Percentiles rank a stretch among this genome's conserved stretches.
These are phyloP conservation scores for Pyronema omphalodes DNA, from an alignment of 495 filamentous ascomycete genomes.

Conservation along the genomic window DNA sequence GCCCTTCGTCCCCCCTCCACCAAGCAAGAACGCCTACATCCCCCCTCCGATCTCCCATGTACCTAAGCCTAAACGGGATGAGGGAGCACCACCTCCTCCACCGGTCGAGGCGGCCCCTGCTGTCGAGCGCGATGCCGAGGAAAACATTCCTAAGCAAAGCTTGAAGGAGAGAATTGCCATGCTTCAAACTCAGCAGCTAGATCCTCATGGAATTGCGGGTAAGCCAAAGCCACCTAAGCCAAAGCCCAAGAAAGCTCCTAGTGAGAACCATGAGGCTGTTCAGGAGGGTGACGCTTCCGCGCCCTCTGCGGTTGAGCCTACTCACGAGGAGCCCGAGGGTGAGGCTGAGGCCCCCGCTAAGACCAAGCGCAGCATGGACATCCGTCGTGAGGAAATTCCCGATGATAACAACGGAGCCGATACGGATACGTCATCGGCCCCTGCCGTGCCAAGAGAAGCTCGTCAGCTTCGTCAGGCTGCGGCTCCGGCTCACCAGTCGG, in stretches of 20 bases:
- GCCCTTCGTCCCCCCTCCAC: constrained; percentile 91
- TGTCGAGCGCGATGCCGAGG: constrained; percentile 32
- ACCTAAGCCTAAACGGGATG: constrained; percentile 63
- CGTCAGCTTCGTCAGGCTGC: constrained; percentile 1
- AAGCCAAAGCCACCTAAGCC: constrained; percentile 78
- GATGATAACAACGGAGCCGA: constrained; percentile 5
- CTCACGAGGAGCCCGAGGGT: neutral
- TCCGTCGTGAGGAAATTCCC: constrained; percentile 5
- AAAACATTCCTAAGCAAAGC: constrained; percentile 66
- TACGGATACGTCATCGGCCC: constrained; percentile 3
- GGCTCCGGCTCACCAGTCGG: constrained; percentile 22
- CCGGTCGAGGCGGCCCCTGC: constrained; percentile 31
- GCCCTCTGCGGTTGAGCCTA: neutral
- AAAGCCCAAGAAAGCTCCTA: constrained; percentile 52
- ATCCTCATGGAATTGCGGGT: constrained; percentile 48
- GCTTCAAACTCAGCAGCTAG: constrained; percentile 82
- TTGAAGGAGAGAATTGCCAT: constrained; percentile 88
- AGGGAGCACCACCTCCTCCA: constrained; percentile 50
- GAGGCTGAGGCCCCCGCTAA: constrained; percentile 21
- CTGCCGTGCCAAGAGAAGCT: neutral
- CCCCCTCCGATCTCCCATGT: constrained; percentile 48
- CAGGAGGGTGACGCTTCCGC: neutral
- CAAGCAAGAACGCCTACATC: constrained; percentile 81
- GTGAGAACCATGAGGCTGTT: constrained; percentile 15
- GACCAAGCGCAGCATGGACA: constrained; percentile 23